Evolutionary conservation across 441 rosid genomes (phyloP), one percentile per base, ranked within the genome.

Genomic region (Euphorbia schlechtendalii): DNA sequence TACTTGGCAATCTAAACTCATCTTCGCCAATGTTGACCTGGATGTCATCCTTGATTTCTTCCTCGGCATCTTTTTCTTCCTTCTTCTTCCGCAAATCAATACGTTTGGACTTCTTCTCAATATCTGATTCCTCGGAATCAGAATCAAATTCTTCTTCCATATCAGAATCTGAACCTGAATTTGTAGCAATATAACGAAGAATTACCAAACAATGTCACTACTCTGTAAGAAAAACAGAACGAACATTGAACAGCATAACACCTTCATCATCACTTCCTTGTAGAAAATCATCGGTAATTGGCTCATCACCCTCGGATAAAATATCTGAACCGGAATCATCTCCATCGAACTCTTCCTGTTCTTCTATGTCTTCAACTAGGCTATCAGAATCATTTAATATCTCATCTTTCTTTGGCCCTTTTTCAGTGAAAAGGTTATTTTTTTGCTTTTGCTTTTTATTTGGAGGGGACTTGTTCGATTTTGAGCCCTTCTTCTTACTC

Each of bases 1-100:
- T 43, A 40, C 92, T 81, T 24, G 98, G 97, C 82, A 90, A 76
- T 68, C 78, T 80, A 77, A 93, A 90, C 73, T 90, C 96, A 74
- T 88, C 87, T 22, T 85, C 92, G 63, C 78, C 79, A 67, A 93
- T 88, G 66, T 93, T 93, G 49, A 87, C 80, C 68, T 77, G 78
- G 75, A 93, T 59, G 66, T 88, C 98, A 25, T 80, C 87, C 17
- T 71, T 76, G 74, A 93, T 59, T 68, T 88, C 98, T 24, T 80
- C 86, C 14, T 70, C 75, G 20, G 95, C 96, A 38, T 85, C 91
- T 74, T 73, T 67, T 70, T 79, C 77, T 70, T 85, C 82, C 72
- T 65, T 80, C 51, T 65, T 75, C 69, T 77, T 83, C 64, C 73
- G 71, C 34, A 72, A 73, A 71, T 93, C 97, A 61, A 90, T 78